Conservation (phyloP, 805 yeast species). For the Kuraishia floccosa region DNA sequence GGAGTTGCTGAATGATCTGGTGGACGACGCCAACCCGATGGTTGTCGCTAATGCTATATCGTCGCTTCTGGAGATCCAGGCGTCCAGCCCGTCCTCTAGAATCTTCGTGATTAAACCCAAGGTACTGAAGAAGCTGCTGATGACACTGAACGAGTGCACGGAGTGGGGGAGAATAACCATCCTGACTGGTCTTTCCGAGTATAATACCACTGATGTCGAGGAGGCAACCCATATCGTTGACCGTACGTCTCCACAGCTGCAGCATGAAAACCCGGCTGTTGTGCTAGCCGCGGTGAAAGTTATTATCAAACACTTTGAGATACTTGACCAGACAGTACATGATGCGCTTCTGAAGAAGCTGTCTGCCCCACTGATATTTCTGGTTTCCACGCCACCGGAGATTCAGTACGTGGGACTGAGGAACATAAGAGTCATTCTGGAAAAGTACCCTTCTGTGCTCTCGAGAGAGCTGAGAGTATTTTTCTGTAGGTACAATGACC, state of each 20-base stretch:
- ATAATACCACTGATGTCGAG: constrained; percentile 36
- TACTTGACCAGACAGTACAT: constrained; percentile 22
- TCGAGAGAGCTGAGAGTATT: constrained; percentile 78
- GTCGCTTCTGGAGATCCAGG: constrained; percentile 67
- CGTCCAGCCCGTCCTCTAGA: constrained; percentile 14
- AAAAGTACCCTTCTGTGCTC: constrained; percentile 74
- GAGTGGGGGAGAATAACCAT: constrained; percentile 98
- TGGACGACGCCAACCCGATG: constrained; percentile 90
- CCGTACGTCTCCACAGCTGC: constrained; percentile 87
- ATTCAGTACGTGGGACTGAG: constrained; percentile 89
- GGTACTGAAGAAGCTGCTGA: constrained; percentile 49
- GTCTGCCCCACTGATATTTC: constrained; percentile 77
- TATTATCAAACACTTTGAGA: constrained; percentile 55
- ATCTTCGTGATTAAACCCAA: constrained; percentile 26
- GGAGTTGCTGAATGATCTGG: constrained; percentile 48
- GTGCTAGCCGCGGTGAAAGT: constrained; percentile 80
- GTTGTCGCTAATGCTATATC: constrained; percentile 92
- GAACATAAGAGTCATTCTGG: constrained; percentile 81
- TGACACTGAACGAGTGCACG: constrained; percentile 91
- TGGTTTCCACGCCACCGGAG: constrained; percentile 84
- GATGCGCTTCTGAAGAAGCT: constrained; percentile 53
- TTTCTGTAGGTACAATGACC: constrained; percentile 80
- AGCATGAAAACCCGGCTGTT: constrained; percentile 94
- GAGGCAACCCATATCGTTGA: constrained; percentile 85
- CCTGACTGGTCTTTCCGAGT: constrained; percentile 70